Conservation (phyloP, 2,329 filamentous ascomycete species). For the Aspergillus quadrilineatus region DNA sequence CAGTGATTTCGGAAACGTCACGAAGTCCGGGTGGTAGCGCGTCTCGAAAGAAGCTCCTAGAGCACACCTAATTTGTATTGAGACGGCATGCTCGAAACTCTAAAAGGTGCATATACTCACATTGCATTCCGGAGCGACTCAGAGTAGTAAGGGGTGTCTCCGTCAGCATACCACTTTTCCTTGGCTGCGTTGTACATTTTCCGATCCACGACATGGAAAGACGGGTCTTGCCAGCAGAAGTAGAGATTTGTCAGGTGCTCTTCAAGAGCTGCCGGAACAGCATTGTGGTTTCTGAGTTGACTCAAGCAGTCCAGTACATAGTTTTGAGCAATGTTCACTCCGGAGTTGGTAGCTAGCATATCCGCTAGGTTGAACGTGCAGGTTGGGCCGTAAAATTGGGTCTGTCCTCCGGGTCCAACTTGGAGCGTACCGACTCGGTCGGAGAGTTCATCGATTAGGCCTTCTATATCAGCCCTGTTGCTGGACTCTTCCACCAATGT, state of each 20-base stretch:
- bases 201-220: conserved; percentile 38
- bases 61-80: not conserved
- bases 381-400: conserved; percentile 2
- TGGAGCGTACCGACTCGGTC: conserved; percentile 1
- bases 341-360: not conserved
- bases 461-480: not conserved
- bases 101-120: conserved; percentile 8
- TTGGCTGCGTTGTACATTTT: conserved; percentile 23
- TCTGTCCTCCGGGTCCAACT: not conserved
- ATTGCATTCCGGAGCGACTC: conserved; percentile 28
- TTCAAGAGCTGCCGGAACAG: conserved; percentile 31
- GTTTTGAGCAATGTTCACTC: not conserved
- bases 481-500: not conserved
- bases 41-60: not conserved
- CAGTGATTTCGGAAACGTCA: conserved; percentile 4
- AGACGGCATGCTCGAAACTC: not conserved
- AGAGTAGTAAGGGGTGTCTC: conserved; percentile 25
- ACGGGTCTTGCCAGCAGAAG: conserved; percentile 44
- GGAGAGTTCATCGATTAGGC: conserved; percentile 1
- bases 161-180: conserved; percentile 16
- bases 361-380: conserved; percentile 3
- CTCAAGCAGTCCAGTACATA: conserved; percentile 13
- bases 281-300: conserved; percentile 26
- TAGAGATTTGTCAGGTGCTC: conserved; percentile 39
- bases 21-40: not conserved